Evolutionary conservation across 2,329 filamentous ascomycete species (phyloP).

Genomic region (Penicillium sp.): DNA sequence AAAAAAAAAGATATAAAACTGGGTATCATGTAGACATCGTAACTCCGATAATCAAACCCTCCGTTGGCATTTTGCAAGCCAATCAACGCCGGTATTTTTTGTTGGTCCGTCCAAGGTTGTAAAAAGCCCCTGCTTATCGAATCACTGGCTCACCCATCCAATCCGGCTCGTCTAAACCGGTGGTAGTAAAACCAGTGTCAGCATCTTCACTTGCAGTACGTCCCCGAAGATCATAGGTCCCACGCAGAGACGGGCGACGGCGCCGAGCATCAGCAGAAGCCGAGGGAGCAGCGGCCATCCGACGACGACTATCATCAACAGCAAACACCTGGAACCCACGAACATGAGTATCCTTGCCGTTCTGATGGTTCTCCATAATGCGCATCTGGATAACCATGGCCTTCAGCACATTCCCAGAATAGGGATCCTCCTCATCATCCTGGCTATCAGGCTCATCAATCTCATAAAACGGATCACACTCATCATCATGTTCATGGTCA

Average conservation of each 20-base stretch:
- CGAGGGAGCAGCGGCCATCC: slow-evolving; percentile 31
- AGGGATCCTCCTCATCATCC: slow-evolving; percentile 35
- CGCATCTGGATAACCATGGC: slow-evolving; percentile 88
- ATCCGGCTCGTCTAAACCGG: slow-evolving; percentile 44
- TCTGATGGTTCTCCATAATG: slow-evolving; percentile 95
- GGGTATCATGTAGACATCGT: slow-evolving; percentile 23
- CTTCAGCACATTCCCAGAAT: slow-evolving; percentile 71
- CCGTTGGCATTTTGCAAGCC: background rate
- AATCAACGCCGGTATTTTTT: slow-evolving; percentile 4
- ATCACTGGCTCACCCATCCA: slow-evolving; percentile 52
- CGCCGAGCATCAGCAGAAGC: slow-evolving; percentile 34
- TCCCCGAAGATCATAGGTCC: slow-evolving; percentile 23
- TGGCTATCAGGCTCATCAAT: slow-evolving; percentile 29
- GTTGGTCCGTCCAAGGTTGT: background rate
- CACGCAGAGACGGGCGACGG: slow-evolving; percentile 31
- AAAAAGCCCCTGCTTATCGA: slow-evolving; percentile 27
- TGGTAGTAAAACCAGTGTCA: slow-evolving; percentile 24
- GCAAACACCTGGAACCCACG: slow-evolving; percentile 85
- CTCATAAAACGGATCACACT: slow-evolving; percentile 27
- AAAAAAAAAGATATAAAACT: slow-evolving; percentile 4
- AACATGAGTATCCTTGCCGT: slow-evolving; percentile 98
- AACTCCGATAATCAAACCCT: slow-evolving; percentile 10
- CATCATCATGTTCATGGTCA: slow-evolving; percentile 14
- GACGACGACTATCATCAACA: slow-evolving; percentile 41
- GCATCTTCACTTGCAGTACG: slow-evolving; percentile 25